Conservation (phyloP, 441 rosid genomes). For the Populus trichocarpa region DNA sequence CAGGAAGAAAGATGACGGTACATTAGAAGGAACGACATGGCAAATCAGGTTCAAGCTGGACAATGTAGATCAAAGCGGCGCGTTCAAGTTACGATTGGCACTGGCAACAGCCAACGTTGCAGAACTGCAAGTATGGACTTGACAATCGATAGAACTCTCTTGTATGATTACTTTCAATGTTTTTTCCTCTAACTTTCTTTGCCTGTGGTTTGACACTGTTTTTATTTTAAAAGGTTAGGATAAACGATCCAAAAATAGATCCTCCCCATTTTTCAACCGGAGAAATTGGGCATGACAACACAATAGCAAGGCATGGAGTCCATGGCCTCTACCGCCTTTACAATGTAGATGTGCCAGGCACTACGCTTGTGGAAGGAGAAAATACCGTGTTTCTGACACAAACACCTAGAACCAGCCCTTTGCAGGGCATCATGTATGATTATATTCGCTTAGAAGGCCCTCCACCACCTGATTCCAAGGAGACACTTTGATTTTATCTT, state of each 20-base stretch:
- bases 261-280: slow-evolving; percentile 53
- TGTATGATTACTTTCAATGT: neutral
- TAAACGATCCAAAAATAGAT: slow-evolving; percentile 29
- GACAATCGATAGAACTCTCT: neutral
- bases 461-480: slow-evolving; percentile 12
- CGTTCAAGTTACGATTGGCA: slow-evolving; percentile 41
- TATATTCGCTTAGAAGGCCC: slow-evolving; percentile 55
- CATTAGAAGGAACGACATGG: slow-evolving; percentile 66
- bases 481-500: neutral
- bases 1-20: slow-evolving; percentile 46
- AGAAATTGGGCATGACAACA: slow-evolving; percentile 51
- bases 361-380: slow-evolving; percentile 30
- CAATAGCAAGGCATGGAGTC: slow-evolving; percentile 58
- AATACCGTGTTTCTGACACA: slow-evolving; percentile 47
- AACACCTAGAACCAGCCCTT: slow-evolving; percentile 25
- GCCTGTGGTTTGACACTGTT: neutral
- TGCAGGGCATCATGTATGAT: slow-evolving; percentile 57
- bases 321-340: slow-evolving; percentile 51
- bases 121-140: slow-evolving; percentile 48
- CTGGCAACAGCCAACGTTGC: slow-evolving; percentile 33
- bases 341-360: slow-evolving; percentile 32
- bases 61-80: slow-evolving; percentile 24
- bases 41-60: slow-evolving; percentile 61
- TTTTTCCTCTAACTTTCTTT: too few relatives aligned
- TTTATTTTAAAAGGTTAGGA: slow-evolving; percentile 39